Evolutionary conservation across 2,329 filamentous ascomycete genomes (phyloP), one percentile per base, ranked within the genome.

Genomic region (Graphiopsis chlorocephala): DNA sequence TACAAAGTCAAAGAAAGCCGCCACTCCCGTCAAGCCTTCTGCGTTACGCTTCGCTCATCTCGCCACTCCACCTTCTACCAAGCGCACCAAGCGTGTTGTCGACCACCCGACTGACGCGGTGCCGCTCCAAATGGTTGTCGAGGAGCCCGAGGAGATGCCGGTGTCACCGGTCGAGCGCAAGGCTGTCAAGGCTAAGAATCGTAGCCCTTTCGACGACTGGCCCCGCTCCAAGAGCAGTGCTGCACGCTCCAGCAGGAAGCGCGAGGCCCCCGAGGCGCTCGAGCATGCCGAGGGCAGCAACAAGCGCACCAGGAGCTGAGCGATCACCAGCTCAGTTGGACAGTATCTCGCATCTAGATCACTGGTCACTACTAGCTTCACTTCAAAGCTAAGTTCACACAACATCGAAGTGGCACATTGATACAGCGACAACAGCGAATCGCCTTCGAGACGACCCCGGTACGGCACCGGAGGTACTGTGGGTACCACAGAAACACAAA

Each of bases 171-270:
- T 61, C 60, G 61, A 48, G 62, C 42, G 62, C 45, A 64, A 64
- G 29, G 62, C 31, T 48, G 48, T 25, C 31, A 58, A 59, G 56
- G 26, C 38, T 56, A 72, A 68, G 68, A 72, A 76, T 68, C 79
- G 78, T 64, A 88, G 84, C 70, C 86, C 86, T 2, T 92, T 92
- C 70, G 87, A 90, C 70, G 82, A 82, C 45, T 92, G 89, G 89
- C 84, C 81, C 68, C 86, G 88, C 65, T 86, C 85, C 70, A 92
- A 92, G 65, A 28, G 61, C 47, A 68, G 69, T 31, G 14, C 31
- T 38, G n/a, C 35, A 15, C 20, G 61, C 8, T 15, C 8, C 23
- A 35, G 55, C 35, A 64, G 58, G 55, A 71, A 71, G 67, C 69
- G 70, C 50, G 63, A 65, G 17, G 68, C 63, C 15, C 15, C 50